These are phyloP conservation scores for Colletotrichum euphorbiae DNA, from an alignment of 2,329 filamentous ascomycete genomes.

Conservation along the genomic window DNA sequence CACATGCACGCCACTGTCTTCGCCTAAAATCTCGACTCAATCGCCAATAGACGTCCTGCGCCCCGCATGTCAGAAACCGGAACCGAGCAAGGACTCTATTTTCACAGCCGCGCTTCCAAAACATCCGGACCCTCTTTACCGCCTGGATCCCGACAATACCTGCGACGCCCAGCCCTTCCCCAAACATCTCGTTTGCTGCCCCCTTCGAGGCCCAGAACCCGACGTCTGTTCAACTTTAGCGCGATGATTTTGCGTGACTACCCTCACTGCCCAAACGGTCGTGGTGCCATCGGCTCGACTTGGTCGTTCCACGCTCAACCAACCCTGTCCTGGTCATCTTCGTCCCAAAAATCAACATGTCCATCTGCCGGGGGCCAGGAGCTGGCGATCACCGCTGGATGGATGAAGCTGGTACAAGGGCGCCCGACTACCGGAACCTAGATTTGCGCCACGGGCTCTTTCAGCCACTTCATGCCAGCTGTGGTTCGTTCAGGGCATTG, in stretches of 20 bases:
- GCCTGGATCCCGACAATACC: neutral
- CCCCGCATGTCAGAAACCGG: neutral
- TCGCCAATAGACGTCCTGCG: neutral
- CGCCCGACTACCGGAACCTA: neutral
- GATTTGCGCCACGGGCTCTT: neutral
- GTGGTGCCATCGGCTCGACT: neutral
- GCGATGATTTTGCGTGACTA: neutral
- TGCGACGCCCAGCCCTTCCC: slow-evolving; percentile 19
- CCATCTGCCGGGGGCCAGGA: neutral
- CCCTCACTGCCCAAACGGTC: neutral
- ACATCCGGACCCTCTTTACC: neutral
- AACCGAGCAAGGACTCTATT: neutral
- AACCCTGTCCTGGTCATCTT: neutral
- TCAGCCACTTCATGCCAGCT: neutral
- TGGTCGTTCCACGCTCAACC: slow-evolving; percentile 3
- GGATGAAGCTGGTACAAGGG: neutral
- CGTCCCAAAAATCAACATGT: slow-evolving; percentile 1
- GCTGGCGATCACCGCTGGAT: neutral
- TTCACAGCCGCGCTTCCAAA: neutral
- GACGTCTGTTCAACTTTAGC: neutral
- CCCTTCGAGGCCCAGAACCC: neutral
- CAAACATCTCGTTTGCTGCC: slow-evolving; percentile 1
- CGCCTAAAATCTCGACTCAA: neutral
- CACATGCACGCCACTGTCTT: too few species aligned
- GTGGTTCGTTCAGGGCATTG: neutral